Evolutionary conservation across 164 flowering plant genomes (phyloP), one percentile per base, ranked within the genome.

Genomic region (Stephania yunnanensis): DNA sequence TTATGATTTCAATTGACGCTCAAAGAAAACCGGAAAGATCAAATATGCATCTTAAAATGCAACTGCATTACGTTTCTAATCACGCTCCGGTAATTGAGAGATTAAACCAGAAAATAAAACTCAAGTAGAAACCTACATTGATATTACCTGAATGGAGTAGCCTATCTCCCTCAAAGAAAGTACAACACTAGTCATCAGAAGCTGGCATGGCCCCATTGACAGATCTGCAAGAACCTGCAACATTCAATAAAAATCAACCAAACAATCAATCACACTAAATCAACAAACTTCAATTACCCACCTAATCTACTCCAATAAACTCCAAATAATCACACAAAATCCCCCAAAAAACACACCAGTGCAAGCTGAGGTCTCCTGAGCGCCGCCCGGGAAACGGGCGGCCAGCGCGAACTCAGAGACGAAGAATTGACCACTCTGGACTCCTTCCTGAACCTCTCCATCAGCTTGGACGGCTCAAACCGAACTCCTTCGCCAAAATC

Each of bases 211-310:
- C 83, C 89, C 95, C 79, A 85, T 83, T 68, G 84, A 80, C 63
- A 92, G 85, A 91, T 96, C 91, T 9, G 89, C 87, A 83, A 96
- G 87, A 13, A 96, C 96, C 99, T 96, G 81, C 85, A 88, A 68
- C 13, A 1, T 75, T 30, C 74, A 61, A 80, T 2, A 75, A 20
- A 71, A 71, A 52, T 17, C 70, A 76, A 69, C 71, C 10, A 46
- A 10, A 71, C 20, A 66, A 15, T 11, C 64, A 68, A 74, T 45
- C 10, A 19, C 25, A 58, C 36, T 20, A 25, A 79, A 71, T 10
- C 19, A 66, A 29, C 53, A 66, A n/a, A 46, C 42, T 36, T 2
- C 3, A 36, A 36, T 36, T 36, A 36, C 42, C 42, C 42, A 36
- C 42, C 42, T 36, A 36, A 36, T 36, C 42, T 36, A 36, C 42